Conservation (phyloP, 2,329 filamentous ascomycete species). For the Fusarium clavum region DNA sequence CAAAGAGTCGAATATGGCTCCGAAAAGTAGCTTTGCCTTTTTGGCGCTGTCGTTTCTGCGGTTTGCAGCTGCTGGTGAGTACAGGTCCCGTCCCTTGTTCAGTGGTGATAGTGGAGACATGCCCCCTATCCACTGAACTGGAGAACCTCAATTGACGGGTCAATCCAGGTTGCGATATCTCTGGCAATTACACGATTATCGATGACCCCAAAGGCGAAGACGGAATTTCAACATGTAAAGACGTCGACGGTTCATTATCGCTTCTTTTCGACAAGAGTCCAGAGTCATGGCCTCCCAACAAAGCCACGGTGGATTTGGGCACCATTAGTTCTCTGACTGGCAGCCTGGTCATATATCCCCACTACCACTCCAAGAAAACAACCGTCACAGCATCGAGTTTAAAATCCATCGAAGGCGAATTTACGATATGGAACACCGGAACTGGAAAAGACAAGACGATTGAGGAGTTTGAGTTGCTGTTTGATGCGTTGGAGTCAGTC, state of each 20-base stretch:
- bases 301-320: constrained; percentile 45
- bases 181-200: constrained; percentile 46
- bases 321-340: constrained; percentile 38
- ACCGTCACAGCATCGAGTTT: constrained; percentile 37
- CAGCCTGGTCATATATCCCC: constrained; percentile 45
- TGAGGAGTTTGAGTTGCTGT: constrained; percentile 34
- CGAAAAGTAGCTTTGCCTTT: constrained; percentile 41
- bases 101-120: neutral
- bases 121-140: neutral
- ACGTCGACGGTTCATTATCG: constrained; percentile 46
- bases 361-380: constrained; percentile 42
- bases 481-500: constrained; percentile 39
- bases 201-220: constrained; percentile 36
- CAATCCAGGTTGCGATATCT: constrained; percentile 41
- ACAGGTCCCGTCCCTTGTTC: neutral
- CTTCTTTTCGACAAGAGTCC: constrained; percentile 43
- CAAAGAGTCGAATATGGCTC: constrained; percentile 41
- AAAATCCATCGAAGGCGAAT: constrained; percentile 36
- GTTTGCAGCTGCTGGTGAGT: constrained; percentile 42
- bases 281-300: constrained; percentile 39
- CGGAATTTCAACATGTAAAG: constrained; percentile 40
- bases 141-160: constrained; percentile 6
- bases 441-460: constrained; percentile 26
- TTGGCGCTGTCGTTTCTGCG: constrained; percentile 42
- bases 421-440: constrained; percentile 44